phyloP scores from a whole-genome alignment of 257 asterid species.

The Jasminum sambac region DNA sequence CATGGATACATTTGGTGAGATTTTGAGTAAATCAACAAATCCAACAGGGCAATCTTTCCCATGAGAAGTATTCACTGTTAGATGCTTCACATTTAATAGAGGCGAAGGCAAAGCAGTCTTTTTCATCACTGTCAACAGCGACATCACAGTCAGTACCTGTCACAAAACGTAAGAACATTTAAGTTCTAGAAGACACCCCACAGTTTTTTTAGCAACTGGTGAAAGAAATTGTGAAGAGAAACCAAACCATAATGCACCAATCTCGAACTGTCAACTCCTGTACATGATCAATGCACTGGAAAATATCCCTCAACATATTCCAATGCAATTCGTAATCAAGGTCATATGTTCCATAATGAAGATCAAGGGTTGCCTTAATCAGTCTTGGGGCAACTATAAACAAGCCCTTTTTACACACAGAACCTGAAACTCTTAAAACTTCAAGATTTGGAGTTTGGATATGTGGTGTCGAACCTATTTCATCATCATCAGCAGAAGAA shows the following conservation, averaged over 20 bases:
- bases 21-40: background rate
- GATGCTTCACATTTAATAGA: background rate
- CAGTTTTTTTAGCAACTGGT: too few relatives aligned
- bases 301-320: background rate
- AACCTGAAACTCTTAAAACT: constrained; percentile 6
- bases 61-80: background rate
- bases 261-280: constrained; percentile 5
- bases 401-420: background rate
- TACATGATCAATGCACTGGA: constrained; percentile 10
- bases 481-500: background rate
- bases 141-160: background rate
- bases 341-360: background rate
- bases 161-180: background rate
- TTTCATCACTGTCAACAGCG: background rate
- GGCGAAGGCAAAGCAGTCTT: background rate
- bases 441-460: constrained; percentile 19
- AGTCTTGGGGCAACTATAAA: background rate
- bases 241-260: constrained; percentile 21
- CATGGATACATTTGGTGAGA: background rate
- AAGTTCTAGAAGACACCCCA: too few relatives aligned
- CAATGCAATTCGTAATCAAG: too few relatives aligned
- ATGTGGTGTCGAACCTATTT: background rate
- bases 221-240: background rate
- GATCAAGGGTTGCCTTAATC: background rate
- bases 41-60: too few relatives aligned